These are phyloP conservation scores for Phytophthora foliorum DNA, from an alignment of 352 stramenopile genomes.

Conservation along the genomic window DNA sequence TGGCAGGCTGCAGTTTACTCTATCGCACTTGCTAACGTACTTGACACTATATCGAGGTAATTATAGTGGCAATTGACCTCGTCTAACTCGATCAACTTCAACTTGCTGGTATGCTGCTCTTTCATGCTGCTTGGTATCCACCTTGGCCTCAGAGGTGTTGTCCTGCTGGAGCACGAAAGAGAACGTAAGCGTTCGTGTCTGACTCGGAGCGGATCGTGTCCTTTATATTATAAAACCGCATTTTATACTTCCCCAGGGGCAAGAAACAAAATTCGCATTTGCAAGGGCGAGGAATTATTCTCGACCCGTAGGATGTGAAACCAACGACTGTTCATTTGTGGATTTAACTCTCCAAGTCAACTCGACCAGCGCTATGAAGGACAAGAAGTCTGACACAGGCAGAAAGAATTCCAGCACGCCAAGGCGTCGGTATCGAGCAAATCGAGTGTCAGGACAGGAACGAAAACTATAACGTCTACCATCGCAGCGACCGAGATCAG, in stretches of 20 bases:
- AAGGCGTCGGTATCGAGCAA: not conserved
- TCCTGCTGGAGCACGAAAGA: too few relatives aligned
- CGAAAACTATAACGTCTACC: not conserved
- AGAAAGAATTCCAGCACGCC: not conserved
- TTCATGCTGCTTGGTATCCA: too few relatives aligned
- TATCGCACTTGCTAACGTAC: slow-evolving; percentile 11
- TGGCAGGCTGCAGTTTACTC: slow-evolving; percentile 10
- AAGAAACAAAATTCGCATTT: too few relatives aligned
- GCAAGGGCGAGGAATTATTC: too few relatives aligned
- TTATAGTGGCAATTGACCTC: not conserved
- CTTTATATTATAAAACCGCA: too few relatives aligned
- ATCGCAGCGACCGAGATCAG: not conserved
- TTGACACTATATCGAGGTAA: not conserved
- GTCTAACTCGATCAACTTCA: not conserved
- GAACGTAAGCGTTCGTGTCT: too few relatives aligned
- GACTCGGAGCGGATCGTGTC: too few relatives aligned
- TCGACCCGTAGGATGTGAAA: not conserved
- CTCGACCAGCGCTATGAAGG: not conserved
- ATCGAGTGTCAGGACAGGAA: not conserved
- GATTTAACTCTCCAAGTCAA: not conserved
- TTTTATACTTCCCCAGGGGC: too few relatives aligned
- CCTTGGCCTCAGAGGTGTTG: too few relatives aligned
- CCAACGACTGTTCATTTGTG: not conserved
- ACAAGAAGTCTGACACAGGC: not conserved
- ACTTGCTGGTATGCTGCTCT: not conserved